Base-by-base conservation (phyloP, 1,284 basidiomycete species). In the Taiwanofungus camphoratus region DNA sequence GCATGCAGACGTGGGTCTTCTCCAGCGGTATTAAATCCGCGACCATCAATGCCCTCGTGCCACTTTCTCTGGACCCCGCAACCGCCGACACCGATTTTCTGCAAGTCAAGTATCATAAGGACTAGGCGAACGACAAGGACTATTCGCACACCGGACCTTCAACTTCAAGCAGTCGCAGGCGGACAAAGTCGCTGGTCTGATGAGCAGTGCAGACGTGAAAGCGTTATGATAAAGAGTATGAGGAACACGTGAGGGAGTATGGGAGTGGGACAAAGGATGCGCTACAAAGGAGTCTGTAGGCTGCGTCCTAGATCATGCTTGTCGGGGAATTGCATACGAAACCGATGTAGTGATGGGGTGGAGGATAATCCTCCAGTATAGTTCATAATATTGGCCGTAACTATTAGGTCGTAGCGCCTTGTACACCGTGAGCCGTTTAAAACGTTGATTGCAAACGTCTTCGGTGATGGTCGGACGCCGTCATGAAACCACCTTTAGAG, bases 21-120 rank as follows among this genome's bases (percentile, higher is more conserved):
- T 56, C 51, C 19, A 49, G 53, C 13, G 53, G 57, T 7, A 49
- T 54, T 24, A 62, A 61, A 45, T 55, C 54, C 8, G 50, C 56
- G 19, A 63, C 60, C 2, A 61, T 62, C 44, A 62, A 62, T 48
- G 61, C 58, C 18, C 48, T 60, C 31, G 60, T 61, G 18, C 57
- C 54, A 7, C 51, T 62, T 26, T 57, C 59, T 5, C 57, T 62
- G 22, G 61, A 64, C 31, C 59, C 57, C 6, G 55, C 39, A 18
- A 56, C 56, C n/a, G 55, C 52, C 16, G 54, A 62, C 45, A 58
- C 58, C 13, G 59, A 62, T 41, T 63, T 64, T 24, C 50, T 52
- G 16, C 58, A 58, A 36, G 44, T 63, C 51, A 62, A 63, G 51
- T 62, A 63, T 48, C 59, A 64, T 48, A 62, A 64, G 49, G 56